Evolutionary conservation across 2,329 filamentous ascomycete genomes (phyloP).

Genomic region (Pseudogymnoascus sp.): DNA sequence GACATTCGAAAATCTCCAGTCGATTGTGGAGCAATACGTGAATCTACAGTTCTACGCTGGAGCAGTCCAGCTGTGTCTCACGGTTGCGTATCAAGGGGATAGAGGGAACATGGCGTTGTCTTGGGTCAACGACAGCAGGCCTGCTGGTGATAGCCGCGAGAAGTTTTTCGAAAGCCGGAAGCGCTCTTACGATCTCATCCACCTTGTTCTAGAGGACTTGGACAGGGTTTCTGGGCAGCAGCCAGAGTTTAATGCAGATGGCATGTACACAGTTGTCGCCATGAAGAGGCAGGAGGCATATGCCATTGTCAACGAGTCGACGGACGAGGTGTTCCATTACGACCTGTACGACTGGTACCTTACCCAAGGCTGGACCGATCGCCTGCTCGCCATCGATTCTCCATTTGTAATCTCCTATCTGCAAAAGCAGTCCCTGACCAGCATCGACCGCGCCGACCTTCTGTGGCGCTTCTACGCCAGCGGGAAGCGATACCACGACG

Average conservation of each 20-base stretch:
- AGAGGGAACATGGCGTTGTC: constrained; percentile 76
- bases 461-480: constrained; percentile 90
- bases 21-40: constrained; percentile 73
- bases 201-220: constrained; percentile 70
- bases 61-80: constrained; percentile 79
- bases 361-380: constrained; percentile 72
- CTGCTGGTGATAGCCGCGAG: constrained; percentile 62
- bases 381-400: constrained; percentile 77
- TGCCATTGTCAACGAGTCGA: constrained; percentile 77
- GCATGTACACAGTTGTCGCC: constrained; percentile 65
- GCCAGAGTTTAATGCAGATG: constrained; percentile 65
- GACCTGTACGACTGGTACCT: constrained; percentile 99
- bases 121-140: constrained; percentile 82
- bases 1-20: constrained; percentile 71
- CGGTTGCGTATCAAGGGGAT: constrained; percentile 77
- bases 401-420: constrained; percentile 83
- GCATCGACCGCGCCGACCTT: constrained; percentile 76
- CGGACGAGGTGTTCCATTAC: constrained; percentile 91
- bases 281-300: constrained; percentile 85
- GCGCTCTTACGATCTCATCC: constrained; percentile 80
- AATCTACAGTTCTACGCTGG: constrained; percentile 85
- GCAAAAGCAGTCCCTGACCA: constrained; percentile 63
- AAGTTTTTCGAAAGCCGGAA: constrained; percentile 64
- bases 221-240: constrained; percentile 64
- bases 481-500: constrained; percentile 75